Evolutionary conservation across 352 stramenopile species (phyloP), one percentile per base, ranked within the genome.

Genomic region (Peronospora destructor): DNA sequence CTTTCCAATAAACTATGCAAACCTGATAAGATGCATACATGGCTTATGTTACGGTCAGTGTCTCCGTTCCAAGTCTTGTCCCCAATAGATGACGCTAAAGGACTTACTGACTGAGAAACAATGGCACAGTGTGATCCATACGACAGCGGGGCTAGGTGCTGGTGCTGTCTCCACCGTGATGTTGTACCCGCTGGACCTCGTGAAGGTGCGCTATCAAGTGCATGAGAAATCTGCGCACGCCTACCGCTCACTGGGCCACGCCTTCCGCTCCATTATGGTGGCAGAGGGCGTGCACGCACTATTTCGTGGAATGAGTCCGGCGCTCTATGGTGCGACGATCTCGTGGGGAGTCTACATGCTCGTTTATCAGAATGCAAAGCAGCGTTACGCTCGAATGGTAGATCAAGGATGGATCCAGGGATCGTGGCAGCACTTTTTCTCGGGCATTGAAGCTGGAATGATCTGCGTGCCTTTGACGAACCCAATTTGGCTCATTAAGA

Each of bases 281-380:
- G 64, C 97, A 52, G 87, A 98, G 57, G 87, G 93, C 37, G 59
- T 95, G 33, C 45, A 69, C 9, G 83, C 85, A 34, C 70, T 98
- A 14, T 98, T 98, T 61, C 76, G 86, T 29, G 96, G 96, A 41
- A 85, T 98, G 67, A 88, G 77, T 16, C 95, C 96, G 10, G 95
- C 95, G n/a, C 59, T 98, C 16, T 89, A 98, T 28, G 96, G 94
- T 16, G 96, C 91, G 23, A 88, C 93, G 12, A 65, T 97, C 16
- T 97, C 88, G 13, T 99, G 96, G 96, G 96, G 96, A 10, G 78
- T 98, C 33, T 99, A 98, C 66, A 99, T 99, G 78, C 95, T 95
- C 53, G 81, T 98, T 42, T 99, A 99, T 66, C 95, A 99, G 74
- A 85, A 87, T 41, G 81, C 94, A 11, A 99, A 99, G 66, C 62